These are phyloP conservation scores for Leccinum rimulosum DNA, from an alignment of 768 basidiomycete genomes.

Conservation along the genomic window DNA sequence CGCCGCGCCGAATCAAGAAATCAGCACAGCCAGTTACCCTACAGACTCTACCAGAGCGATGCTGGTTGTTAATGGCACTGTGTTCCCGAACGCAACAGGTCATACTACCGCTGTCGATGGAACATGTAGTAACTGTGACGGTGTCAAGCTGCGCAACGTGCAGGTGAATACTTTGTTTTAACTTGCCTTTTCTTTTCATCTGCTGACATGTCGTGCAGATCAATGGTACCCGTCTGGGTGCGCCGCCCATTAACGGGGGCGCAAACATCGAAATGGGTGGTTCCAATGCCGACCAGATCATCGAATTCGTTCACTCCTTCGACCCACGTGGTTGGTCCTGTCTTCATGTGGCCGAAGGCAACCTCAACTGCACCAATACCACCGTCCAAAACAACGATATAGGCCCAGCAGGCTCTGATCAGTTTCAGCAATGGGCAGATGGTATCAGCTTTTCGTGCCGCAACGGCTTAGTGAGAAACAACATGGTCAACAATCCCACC, in stretches of 20 bases:
- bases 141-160: conserved; percentile 65
- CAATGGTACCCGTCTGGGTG: conserved; percentile 64
- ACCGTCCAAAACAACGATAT: conserved; percentile 81
- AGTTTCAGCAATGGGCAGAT: conserved; percentile 75
- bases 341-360: conserved; percentile 72
- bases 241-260: conserved; percentile 53
- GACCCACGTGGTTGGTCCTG: conserved; percentile 84
- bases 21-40: conserved; percentile 77
- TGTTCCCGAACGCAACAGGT: conserved; percentile 51
- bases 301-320: conserved; percentile 74
- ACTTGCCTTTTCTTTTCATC: neutral
- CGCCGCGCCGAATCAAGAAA: conserved; percentile 69
- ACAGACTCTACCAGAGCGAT: conserved; percentile 63
- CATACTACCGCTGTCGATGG: conserved; percentile 76
- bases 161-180: conserved; percentile 44
- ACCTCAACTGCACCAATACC: conserved; percentile 56
- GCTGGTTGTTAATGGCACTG: conserved; percentile 65
- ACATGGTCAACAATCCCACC: conserved; percentile 68
- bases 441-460: conserved; percentile 74
- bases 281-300: conserved; percentile 61
- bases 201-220: conserved; percentile 43
- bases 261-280: conserved; percentile 89
- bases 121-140: conserved; percentile 55
- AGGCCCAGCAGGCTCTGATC: conserved; percentile 69
- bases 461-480: conserved; percentile 61